Conservation (phyloP, 768 basidiomycete species). For the Boletus sensibilis region DNA sequence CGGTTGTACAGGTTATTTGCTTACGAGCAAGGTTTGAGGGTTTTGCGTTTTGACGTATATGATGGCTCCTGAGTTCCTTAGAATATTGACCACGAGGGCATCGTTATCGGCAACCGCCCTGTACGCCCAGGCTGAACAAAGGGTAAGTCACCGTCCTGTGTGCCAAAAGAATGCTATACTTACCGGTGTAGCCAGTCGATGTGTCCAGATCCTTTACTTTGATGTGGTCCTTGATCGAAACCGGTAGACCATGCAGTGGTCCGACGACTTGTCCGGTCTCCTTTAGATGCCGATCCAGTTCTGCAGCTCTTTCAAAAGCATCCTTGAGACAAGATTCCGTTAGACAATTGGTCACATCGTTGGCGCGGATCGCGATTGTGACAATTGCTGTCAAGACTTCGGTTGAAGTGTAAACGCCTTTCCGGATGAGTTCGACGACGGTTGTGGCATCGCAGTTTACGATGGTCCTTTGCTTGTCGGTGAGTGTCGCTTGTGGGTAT, state of each 20-base stretch:
- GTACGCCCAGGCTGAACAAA: constrained; percentile 40
- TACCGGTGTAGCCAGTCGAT: constrained; percentile 34
- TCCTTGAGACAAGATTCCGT: constrained; percentile 58
- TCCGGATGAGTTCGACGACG: constrained; percentile 22
- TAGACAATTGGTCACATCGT: constrained; percentile 47
- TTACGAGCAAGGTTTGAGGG: constrained; percentile 48
- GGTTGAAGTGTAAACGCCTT: constrained; percentile 23
- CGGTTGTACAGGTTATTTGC: constrained; percentile 14
- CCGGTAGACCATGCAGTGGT: constrained; percentile 45
- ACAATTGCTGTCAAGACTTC: constrained; percentile 29
- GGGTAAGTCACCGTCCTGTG: constrained; percentile 6
- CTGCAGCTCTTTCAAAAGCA: constrained; percentile 45
- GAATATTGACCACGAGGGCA: constrained; percentile 44
- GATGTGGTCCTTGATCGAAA: constrained; percentile 50
- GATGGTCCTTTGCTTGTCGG: constrained; percentile 27
- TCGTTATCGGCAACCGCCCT: constrained; percentile 38
- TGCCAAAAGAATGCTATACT: background rate
- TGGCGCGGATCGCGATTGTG: constrained; percentile 29
- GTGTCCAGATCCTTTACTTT: constrained; percentile 43
- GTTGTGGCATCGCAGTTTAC: constrained; percentile 32
- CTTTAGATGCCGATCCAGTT: constrained; percentile 47
- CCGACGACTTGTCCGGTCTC: constrained; percentile 48
- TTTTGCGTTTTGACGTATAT: constrained; percentile 48
- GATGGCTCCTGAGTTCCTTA: constrained; percentile 46
- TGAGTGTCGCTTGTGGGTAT: constrained; percentile 29